Conservation (phyloP, 306 rosid species). For the Lathyrus aphaca region DNA sequence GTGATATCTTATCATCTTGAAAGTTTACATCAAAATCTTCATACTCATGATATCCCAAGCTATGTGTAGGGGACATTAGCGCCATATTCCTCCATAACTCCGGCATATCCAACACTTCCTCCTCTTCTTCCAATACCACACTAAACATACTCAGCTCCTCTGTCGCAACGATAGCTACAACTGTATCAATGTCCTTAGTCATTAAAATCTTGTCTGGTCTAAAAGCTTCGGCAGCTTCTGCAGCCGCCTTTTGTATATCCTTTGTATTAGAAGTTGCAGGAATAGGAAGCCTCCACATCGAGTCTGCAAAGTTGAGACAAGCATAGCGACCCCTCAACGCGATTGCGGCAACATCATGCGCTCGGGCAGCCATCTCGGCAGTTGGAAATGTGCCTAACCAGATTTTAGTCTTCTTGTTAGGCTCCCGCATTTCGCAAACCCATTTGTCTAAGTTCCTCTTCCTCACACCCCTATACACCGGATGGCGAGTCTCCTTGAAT, state of each 20-base stretch:
- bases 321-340: not conserved
- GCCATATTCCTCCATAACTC: not conserved
- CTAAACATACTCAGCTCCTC: not conserved
- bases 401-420: not conserved
- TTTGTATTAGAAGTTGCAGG: not conserved
- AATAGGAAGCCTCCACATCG: not conserved
- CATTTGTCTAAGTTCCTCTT: not conserved
- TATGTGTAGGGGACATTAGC: constrained; percentile 4
- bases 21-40: not conserved
- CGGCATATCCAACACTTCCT: not conserved
- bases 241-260: constrained; percentile 2
- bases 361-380: not conserved
- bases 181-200: not conserved
- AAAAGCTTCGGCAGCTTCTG: not conserved
- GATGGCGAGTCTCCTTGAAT: constrained; percentile 6
- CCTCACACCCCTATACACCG: not conserved
- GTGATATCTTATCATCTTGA: not conserved
- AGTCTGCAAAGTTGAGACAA: not conserved
- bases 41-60: not conserved
- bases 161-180: not conserved
- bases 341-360: not conserved
- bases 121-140: not conserved
- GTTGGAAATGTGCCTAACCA: constrained; percentile 1
- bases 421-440: not conserved
- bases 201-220: not conserved